These are phyloP conservation scores for Syncephalastrum racemosum DNA, from an alignment of 371 early-diverging fungal species.

Conservation along the genomic window DNA sequence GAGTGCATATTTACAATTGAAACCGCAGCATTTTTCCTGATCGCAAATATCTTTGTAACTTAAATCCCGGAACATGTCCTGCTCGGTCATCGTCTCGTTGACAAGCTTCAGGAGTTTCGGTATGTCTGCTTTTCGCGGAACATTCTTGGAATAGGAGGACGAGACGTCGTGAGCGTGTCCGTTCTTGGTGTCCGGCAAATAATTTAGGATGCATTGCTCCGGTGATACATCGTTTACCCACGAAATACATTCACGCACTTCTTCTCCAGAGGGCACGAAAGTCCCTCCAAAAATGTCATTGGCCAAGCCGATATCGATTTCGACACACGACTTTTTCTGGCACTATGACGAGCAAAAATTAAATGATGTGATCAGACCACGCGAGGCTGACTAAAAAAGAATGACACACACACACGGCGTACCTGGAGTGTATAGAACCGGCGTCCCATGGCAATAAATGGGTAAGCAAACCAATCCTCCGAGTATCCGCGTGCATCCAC, in stretches of 20 bases:
- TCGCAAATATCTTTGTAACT: slow-evolving; percentile 16
- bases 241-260: slow-evolving; percentile 11
- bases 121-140: slow-evolving; percentile 17
- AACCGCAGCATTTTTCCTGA: slow-evolving; percentile 17
- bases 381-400: background rate
- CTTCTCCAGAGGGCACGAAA: slow-evolving; percentile 3
- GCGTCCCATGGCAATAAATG: slow-evolving; percentile 45
- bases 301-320: slow-evolving; percentile 21
- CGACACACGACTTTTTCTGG: slow-evolving; percentile 21
- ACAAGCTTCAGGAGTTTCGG: slow-evolving; percentile 15
- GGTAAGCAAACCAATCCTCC: slow-evolving; percentile 52
- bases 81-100: slow-evolving; percentile 12
- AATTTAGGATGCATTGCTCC: slow-evolving; percentile 4
- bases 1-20: slow-evolving; percentile 8
- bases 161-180: background rate
- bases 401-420: slow-evolving; percentile 3
- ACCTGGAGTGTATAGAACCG: slow-evolving; percentile 38
- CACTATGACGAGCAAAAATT: slow-evolving; percentile 14
- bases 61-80: slow-evolving; percentile 10
- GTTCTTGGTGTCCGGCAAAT: slow-evolving; percentile 1
- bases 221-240: slow-evolving; percentile 12
- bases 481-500: slow-evolving; percentile 36
- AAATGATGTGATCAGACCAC: background rate
- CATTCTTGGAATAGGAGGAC: slow-evolving; percentile 17
- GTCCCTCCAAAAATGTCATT: slow-evolving; percentile 3